Base-by-base conservation (phyloP, 768 basidiomycete species). In the Trametes coccinea region DNA sequence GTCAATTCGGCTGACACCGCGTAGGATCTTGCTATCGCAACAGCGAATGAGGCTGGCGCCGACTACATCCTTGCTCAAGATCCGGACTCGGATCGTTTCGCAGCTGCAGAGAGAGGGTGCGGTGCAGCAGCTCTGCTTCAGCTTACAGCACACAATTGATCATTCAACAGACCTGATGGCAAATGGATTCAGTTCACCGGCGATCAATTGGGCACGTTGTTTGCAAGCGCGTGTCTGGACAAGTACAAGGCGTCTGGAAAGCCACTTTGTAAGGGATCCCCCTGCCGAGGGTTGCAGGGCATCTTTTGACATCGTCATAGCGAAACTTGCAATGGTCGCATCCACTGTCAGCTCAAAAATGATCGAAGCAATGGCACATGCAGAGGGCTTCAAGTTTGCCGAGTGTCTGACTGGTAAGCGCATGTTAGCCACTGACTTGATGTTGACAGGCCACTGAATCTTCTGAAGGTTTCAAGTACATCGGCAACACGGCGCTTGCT, bases 341-440 rank as follows among this genome's bases (percentile, higher is more conserved):
- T 93, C 93, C 1, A 91, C 92, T 4, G 93, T 95, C 14, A 94
- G 92, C 70, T 93, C 91, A 13, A 94, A 92, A 74, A 92, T 95
- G 92, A 75, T 95, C 6, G 86, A 88, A 68, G 77, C 83, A 2
- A 90, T 95, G 78, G 92, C 93, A 0, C 69, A 75, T 34, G 70
- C 70, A 4, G 93, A 95, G 69, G 92, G 91, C 1, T 94, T 95
- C 77, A 85, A 81, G 67, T 95, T 93, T 70, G 81, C 82, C 7
- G 92, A 95, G 71, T 95, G 91, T 68, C 74, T 95, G 45, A 95
- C 93, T 37, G 93, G 91, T 88, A 52, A 13, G 64, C 53, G 4
- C 10, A 41, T 11, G 22, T 22, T 22, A 22, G 22, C 1, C 22
- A 22, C 22, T 22, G 22, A 22, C 22, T 22, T 11, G 31, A 14